Conservation (phyloP, 179 eudicot genomes). For the Camellia oleifera region DNA sequence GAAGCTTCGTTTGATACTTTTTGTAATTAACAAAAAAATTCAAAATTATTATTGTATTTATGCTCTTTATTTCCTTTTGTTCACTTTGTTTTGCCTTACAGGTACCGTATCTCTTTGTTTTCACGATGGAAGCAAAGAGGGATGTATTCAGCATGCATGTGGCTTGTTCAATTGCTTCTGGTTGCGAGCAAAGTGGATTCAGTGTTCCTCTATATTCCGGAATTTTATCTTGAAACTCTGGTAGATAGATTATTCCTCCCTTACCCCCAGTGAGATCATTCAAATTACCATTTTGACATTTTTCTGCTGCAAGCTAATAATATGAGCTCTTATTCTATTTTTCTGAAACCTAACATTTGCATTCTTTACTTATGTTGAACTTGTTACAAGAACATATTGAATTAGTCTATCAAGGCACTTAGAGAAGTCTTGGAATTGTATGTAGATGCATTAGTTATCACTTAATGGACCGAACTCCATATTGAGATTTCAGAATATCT, state of each 20-base stretch:
- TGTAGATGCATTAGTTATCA: not conserved
- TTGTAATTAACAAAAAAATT: not conserved
- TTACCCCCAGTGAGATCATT: not conserved
- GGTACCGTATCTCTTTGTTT: slow-evolving; percentile 83
- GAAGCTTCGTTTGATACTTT: not conserved
- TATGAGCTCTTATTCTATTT: not conserved
- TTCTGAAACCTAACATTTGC: not conserved
- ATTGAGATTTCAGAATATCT: not conserved
- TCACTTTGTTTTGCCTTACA: slow-evolving; percentile 22
- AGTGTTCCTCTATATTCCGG: slow-evolving; percentile 77
- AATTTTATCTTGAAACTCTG: slow-evolving; percentile 87
- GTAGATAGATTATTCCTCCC: slow-evolving; percentile 31
- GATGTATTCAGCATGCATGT: slow-evolving; percentile 92
- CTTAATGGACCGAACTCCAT: not conserved
- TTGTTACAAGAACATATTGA: not conserved
- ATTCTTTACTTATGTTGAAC: not conserved
- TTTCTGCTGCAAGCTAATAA: not conserved
- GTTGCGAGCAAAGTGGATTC: slow-evolving; percentile 80
- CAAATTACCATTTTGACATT: not conserved
- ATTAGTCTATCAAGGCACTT: not conserved
- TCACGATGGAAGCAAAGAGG: slow-evolving; percentile 97
- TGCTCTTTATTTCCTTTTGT: not conserved
- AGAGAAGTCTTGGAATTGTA: not conserved
- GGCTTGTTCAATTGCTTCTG: slow-evolving; percentile 86
- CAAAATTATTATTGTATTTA: not conserved